Evolutionary conservation across 2,329 filamentous ascomycete species (phyloP).

Genomic region (Diaporthe sp.): DNA sequence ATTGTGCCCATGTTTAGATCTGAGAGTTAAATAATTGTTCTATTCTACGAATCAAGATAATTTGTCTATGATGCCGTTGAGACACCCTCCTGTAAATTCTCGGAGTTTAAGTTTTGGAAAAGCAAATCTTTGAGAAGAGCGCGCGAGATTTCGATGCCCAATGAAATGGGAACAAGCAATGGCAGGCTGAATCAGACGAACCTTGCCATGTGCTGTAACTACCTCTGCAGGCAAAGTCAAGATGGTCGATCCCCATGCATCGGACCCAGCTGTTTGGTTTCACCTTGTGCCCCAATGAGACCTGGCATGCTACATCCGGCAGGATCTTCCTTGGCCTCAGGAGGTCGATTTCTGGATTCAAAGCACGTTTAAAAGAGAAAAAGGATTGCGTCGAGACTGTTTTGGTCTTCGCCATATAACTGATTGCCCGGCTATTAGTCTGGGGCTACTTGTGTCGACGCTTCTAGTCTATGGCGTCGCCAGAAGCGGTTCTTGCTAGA

Average conservation of each 20-base stretch:
- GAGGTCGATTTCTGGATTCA: not conserved
- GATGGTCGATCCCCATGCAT: not conserved
- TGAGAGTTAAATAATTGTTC: not conserved
- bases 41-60: not conserved
- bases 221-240: too few relatives aligned
- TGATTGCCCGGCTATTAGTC: too few relatives aligned
- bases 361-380: not conserved
- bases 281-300: not conserved
- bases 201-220: not conserved
- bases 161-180: not conserved
- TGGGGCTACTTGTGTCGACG: too few relatives aligned
- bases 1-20: not conserved
- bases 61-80: not conserved
- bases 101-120: too few relatives aligned
- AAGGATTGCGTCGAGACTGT: too few relatives aligned
- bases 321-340: not conserved
- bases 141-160: too few relatives aligned
- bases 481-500: too few relatives aligned
- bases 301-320: not conserved
- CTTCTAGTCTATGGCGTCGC: too few relatives aligned
- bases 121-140: not conserved
- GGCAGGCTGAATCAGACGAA: not conserved
- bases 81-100: not conserved
- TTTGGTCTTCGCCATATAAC: too few relatives aligned
- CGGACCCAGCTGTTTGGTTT: constrained; percentile 9